A percentile compares a stretch with the other conserved stretches of the same genome.
These are phyloP conservation scores for Tubosaeta brunneosetosa DNA, from an alignment of 768 basidiomycete genomes.

Conservation along the genomic window DNA sequence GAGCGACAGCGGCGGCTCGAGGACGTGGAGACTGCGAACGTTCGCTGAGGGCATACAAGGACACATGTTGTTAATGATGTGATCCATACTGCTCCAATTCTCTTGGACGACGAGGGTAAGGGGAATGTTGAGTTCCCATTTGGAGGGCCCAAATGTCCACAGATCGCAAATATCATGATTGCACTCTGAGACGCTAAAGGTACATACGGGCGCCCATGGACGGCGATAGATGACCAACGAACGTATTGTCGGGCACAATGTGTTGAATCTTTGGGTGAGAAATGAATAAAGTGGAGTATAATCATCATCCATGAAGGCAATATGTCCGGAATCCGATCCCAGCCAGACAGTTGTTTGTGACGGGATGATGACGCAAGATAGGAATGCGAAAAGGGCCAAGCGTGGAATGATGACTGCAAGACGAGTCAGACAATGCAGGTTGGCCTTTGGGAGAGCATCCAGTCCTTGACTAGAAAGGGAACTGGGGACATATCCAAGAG, in stretches of 20 bases:
- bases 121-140: neutral
- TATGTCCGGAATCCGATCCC: neutral
- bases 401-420: slow-evolving; percentile 1
- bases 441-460: neutral
- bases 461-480: neutral
- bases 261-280: neutral
- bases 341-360: too few species aligned
- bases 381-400: too few species aligned
- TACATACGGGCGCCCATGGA: too few species aligned
- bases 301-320: neutral
- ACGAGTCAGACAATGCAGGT: slow-evolving; percentile 1
- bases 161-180: too few species aligned
- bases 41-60: too few species aligned
- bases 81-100: too few species aligned
- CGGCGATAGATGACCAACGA: neutral
- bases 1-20: too few species aligned
- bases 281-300: neutral
- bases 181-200: neutral
- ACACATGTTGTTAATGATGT: too few species aligned
- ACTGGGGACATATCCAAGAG: slow-evolving; percentile 14
- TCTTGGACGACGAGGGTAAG: neutral
- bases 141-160: too few species aligned
- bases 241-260: neutral
- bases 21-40: too few species aligned
- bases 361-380: too few species aligned